phyloP scores from a whole-genome alignment of 768 basidiomycete genomes.

The Amanita subjunquillea region DNA sequence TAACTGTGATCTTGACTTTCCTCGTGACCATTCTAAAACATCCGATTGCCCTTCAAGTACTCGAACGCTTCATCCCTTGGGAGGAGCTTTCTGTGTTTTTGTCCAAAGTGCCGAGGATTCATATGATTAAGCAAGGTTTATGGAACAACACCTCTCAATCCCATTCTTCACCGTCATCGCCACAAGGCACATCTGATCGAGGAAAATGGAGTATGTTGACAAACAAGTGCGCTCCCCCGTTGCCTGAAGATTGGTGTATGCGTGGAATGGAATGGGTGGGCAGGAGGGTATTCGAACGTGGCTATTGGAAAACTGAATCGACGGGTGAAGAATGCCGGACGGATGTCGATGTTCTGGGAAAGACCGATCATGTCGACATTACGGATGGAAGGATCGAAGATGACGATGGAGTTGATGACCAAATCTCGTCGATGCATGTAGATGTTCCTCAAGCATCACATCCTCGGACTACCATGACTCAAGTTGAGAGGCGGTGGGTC shows the following conservation, averaged over 20 bases:
- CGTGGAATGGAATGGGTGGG: conserved; percentile 97
- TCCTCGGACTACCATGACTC: conserved; percentile 15
- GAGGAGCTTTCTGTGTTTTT: conserved; percentile 57
- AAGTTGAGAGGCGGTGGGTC: conserved; percentile 58
- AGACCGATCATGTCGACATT: conserved; percentile 41
- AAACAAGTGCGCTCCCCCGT: conserved; percentile 54
- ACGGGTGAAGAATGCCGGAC: conserved; percentile 49
- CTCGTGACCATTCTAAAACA: conserved; percentile 68
- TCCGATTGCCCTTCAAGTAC: conserved; percentile 40
- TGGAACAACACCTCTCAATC: conserved; percentile 14
- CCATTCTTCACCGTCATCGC: conserved; percentile 7
- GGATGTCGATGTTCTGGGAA: conserved; percentile 76
- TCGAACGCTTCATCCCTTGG: conserved; percentile 86
- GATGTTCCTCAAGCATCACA: conserved; percentile 10
- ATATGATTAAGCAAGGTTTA: conserved; percentile 38
- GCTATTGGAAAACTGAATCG: conserved; percentile 65
- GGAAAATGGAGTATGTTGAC: conserved; percentile 63
- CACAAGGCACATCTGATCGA: conserved; percentile 13
- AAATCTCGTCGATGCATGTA: conserved; percentile 9
- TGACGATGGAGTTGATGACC: conserved; percentile 43
- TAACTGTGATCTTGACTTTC: conserved; percentile 82
- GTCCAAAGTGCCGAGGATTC: conserved; percentile 41
- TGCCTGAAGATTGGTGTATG: conserved; percentile 92
- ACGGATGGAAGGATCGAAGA: conserved; percentile 81
- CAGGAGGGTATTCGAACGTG: conserved; percentile 81